Conservation (phyloP, 129 eudicot species). For the Arctium lappa region DNA sequence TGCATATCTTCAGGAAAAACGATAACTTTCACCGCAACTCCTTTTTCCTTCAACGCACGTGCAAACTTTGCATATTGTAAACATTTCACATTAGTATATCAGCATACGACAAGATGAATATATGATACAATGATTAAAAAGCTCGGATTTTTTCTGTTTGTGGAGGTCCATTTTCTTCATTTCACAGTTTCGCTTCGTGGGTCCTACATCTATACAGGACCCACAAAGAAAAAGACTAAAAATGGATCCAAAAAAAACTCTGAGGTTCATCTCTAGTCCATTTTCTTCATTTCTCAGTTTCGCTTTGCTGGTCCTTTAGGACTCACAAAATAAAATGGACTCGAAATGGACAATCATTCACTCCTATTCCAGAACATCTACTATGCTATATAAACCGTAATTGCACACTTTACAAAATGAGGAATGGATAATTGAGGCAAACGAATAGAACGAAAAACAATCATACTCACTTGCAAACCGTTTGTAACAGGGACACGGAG, state of each 20-base stretch:
- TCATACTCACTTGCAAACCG: slow-evolving; percentile 78
- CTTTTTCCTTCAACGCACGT: slow-evolving; percentile 80
- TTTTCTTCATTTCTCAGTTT: background rate
- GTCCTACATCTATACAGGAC: background rate
- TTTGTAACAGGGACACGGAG: slow-evolving; percentile 87
- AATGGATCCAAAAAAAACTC: background rate
- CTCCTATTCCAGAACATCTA: background rate
- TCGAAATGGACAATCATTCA: no score
- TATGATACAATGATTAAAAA: background rate
- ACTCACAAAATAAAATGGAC: background rate
- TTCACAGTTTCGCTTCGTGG: background rate
- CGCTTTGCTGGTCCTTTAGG: background rate
- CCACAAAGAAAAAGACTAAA: background rate
- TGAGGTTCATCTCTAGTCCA: background rate
- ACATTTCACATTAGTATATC: background rate
- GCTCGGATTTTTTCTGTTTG: background rate
- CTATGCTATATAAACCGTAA: background rate
- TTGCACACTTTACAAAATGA: background rate
- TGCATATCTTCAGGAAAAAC: slow-evolving; percentile 80
- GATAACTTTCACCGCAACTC: slow-evolving; percentile 64
- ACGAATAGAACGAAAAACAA: background rate
- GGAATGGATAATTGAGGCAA: background rate
- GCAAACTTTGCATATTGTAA: slow-evolving; percentile 51
- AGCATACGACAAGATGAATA: background rate
- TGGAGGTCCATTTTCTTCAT: background rate